Percentiles rank a stretch among this genome's conserved stretches.
Conservation (phyloP, 108 stramenopile genomes). For the Chaetoceros muelleri region DNA sequence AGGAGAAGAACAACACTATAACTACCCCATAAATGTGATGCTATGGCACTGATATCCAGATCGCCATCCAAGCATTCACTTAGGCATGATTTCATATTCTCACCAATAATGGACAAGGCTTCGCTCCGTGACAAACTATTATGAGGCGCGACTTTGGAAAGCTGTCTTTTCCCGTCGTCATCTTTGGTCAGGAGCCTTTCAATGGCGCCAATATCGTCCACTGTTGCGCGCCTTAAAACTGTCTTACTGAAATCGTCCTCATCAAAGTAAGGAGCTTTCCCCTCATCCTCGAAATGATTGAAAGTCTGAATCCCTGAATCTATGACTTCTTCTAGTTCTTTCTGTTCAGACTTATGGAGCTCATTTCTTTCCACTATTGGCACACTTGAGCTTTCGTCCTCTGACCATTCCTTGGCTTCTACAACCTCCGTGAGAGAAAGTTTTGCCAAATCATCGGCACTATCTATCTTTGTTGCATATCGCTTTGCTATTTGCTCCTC, state of each 20-base stretch:
- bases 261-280: conserved; percentile 27
- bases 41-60: too few species aligned
- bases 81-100: background rate
- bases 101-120: background rate
- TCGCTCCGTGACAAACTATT: background rate
- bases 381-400: background rate
- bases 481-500: background rate
- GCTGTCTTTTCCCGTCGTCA: conserved; percentile 1
- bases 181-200: conserved; percentile 21
- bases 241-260: conserved; percentile 49
- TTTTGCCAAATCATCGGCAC: background rate
- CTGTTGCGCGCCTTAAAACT: conserved; percentile 37
- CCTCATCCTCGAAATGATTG: conserved; percentile 56
- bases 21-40: conserved; percentile 15
- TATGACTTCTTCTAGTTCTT: conserved; percentile 12
- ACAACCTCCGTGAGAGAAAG: background rate
- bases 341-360: background rate
- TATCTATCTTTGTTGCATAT: background rate
- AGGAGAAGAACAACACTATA: conserved; percentile 46
- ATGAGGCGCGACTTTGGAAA: background rate
- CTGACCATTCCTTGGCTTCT: background rate
- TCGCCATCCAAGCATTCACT: background rate
- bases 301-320: conserved; percentile 32
- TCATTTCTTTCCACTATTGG: background rate
- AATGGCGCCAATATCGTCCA: conserved; percentile 39